A percentile compares a stretch with the other conserved stretches of the same genome.
phyloP scores from a whole-genome alignment of 805 yeast genomes.

The Crinitomyces ghanaensis region DNA sequence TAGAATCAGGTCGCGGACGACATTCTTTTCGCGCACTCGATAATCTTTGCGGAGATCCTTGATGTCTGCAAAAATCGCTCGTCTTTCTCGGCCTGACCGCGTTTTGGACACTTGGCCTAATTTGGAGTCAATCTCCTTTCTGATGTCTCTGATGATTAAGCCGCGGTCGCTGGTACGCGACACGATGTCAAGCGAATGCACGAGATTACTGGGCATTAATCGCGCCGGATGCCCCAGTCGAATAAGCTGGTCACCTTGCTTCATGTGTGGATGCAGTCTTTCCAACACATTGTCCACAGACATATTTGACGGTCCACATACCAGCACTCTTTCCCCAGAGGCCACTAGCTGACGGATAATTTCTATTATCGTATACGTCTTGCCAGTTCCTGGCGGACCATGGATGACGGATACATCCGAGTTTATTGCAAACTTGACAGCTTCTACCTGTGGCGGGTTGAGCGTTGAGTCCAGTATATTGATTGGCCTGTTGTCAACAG shows the following conservation, averaged over 20 bases:
- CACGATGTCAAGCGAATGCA: conserved; percentile 67
- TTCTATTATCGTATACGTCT: conserved; percentile 77
- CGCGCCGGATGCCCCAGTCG: conserved; percentile 94
- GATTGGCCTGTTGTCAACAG: background rate
- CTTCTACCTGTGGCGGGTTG: conserved; percentile 61
- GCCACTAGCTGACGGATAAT: conserved; percentile 58
- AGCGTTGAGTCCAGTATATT: conserved; percentile 34
- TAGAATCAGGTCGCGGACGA: conserved; percentile 44
- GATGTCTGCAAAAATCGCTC: conserved; percentile 55
- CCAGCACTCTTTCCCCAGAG: conserved; percentile 48
- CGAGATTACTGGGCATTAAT: conserved; percentile 44
- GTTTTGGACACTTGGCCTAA: conserved; percentile 47
- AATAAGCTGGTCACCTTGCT: conserved; percentile 42
- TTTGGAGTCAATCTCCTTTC: conserved; percentile 50
- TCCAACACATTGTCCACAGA: conserved; percentile 88
- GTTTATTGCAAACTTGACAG: conserved; percentile 53
- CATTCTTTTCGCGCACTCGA: conserved; percentile 50
- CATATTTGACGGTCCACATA: conserved; percentile 91
- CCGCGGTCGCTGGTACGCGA: conserved; percentile 49
- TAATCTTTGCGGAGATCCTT: conserved; percentile 62
- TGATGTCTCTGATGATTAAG: conserved; percentile 53
- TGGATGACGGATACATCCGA: conserved; percentile 47
- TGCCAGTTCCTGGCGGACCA: conserved; percentile 80
- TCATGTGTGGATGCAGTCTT: conserved; percentile 40
- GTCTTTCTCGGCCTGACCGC: conserved; percentile 52